Base-by-base conservation (phyloP, 78 protist genomes). In the Dictyostelium firmibasis region DNA sequence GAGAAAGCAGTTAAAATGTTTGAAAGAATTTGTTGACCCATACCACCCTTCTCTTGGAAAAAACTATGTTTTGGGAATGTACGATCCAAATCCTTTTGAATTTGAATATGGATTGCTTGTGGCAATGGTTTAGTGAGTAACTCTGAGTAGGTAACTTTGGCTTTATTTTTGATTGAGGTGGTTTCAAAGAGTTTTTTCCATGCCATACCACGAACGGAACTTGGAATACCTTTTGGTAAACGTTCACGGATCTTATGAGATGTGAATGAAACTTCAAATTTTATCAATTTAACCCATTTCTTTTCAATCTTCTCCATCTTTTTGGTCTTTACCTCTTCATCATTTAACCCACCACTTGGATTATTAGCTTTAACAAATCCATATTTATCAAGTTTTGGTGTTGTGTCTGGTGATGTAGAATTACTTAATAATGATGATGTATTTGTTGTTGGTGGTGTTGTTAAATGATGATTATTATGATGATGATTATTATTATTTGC, bases 151-250 rank as follows among this genome's bases (percentile, higher is more conserved):
- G 84, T 60, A 7, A 79, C 35, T 41, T 92, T 86, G 9, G 86
- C 84, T 35, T 82, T 85, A 60, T 92, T 81, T 75, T 92, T 85
- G 29, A 81, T 81, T 0, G 53, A 75, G 3, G 69, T 60, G 4
- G 72, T 83, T n/a, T 83, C 81, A 20, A 83, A 82, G 3, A 89
- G 50, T n/a, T 41, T 36, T 33, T 75, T 35, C 97, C 97, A 95
- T 16, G 44, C 87, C 76, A 38, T 38, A 4, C 92, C 85, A 23
- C 95, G 69, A n/a, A 85, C 74, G 20, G 91, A 67, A 57, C 91
- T 84, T 31, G 97, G 96, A 13, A 96, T 92, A 85, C 97, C 97
- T 69, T 96, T 96, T 47, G 92, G 95, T 35, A 96, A 78, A n/a
- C 92, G 84, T 18, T 87, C 84, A 25, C 91, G 57, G 3, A 94